phyloP scores from a whole-genome alignment of 2,329 filamentous ascomycete genomes.

The Apiospora phragmitis region DNA sequence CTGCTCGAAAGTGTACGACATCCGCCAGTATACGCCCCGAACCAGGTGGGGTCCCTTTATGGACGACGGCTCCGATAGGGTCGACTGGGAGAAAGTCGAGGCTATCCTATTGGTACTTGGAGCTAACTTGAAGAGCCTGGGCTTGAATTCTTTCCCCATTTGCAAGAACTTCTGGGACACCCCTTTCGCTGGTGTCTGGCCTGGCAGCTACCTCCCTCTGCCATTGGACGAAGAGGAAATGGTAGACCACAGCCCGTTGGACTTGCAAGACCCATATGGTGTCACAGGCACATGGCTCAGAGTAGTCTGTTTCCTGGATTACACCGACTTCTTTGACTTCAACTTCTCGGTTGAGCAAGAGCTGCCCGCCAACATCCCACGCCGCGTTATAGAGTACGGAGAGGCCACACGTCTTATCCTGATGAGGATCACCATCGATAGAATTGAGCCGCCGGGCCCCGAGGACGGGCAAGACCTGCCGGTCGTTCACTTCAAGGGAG shows the following conservation, averaged over 20 bases:
- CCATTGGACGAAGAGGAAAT: slow-evolving; percentile 34
- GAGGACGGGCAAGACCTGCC: slow-evolving; percentile 60
- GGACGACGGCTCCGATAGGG: slow-evolving; percentile 58
- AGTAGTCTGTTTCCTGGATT: slow-evolving; percentile 61
- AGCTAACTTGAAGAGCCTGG: slow-evolving; percentile 58
- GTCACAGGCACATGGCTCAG: slow-evolving; percentile 72
- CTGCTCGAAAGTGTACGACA: slow-evolving; percentile 70
- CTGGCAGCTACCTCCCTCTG: slow-evolving; percentile 46
- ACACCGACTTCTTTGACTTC: slow-evolving; percentile 70
- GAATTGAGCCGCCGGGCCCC: slow-evolving; percentile 58
- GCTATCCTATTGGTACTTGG: slow-evolving; percentile 70
- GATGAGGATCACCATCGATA: slow-evolving; percentile 65
- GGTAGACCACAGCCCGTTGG: slow-evolving; percentile 32
- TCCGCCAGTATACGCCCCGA: slow-evolving; percentile 63
- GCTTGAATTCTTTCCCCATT: slow-evolving; percentile 42
- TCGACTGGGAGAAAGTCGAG: slow-evolving; percentile 82
- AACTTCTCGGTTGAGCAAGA: slow-evolving; percentile 57
- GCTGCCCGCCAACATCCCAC: slow-evolving; percentile 42
- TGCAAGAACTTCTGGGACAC: slow-evolving; percentile 53
- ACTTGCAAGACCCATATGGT: slow-evolving; percentile 67
- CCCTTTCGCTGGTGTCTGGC: slow-evolving; percentile 59
- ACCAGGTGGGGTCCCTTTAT: slow-evolving; percentile 73
- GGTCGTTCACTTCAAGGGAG: slow-evolving; percentile 68
- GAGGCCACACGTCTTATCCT: slow-evolving; percentile 72
- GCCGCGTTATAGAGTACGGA: slow-evolving; percentile 56